Conservation (phyloP, 495 filamentous ascomycete genomes). For the Usnea hakonensis region DNA sequence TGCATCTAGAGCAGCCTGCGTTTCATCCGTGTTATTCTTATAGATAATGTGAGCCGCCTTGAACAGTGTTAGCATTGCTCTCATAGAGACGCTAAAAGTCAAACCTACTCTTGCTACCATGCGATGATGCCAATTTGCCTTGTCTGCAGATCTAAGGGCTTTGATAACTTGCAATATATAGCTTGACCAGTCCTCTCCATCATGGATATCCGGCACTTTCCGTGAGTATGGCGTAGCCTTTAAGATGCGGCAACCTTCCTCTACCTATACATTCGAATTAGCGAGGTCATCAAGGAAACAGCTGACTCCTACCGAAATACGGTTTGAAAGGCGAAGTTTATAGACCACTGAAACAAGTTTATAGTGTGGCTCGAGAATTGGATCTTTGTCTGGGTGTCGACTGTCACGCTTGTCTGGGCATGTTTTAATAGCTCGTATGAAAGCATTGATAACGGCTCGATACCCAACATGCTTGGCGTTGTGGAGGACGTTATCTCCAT, state of each 20-base stretch:
- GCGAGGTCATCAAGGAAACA: background rate
- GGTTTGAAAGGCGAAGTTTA: conserved; percentile 56
- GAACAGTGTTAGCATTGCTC: conserved; percentile 17
- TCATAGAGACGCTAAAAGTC: background rate
- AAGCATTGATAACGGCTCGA: conserved; percentile 56
- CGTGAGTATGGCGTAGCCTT: conserved; percentile 47
- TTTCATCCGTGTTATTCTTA: conserved; percentile 41
- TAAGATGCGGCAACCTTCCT: conserved; percentile 48
- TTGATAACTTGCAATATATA: conserved; percentile 68
- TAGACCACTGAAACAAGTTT: conserved; percentile 83
- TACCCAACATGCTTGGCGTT: conserved; percentile 42
- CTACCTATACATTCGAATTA: conserved; percentile 28
- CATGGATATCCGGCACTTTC: conserved; percentile 42
- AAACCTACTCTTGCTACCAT: conserved; percentile 62
- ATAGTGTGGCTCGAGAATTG: conserved; percentile 91
- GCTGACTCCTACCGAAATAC: conserved; percentile 30
- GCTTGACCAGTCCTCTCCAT: conserved; percentile 60
- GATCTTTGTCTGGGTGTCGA: conserved; percentile 52
- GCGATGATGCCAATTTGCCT: conserved; percentile 95
- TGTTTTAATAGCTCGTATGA: conserved; percentile 65
- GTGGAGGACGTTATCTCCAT: conserved; percentile 41
- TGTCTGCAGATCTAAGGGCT: conserved; percentile 74
- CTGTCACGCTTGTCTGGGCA: conserved; percentile 76
- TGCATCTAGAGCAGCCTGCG: conserved; percentile 50
- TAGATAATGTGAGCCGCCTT: conserved; percentile 68